Evolutionary conservation across 305 asterid species (phyloP).

Genomic region (Rubia balearica): DNA sequence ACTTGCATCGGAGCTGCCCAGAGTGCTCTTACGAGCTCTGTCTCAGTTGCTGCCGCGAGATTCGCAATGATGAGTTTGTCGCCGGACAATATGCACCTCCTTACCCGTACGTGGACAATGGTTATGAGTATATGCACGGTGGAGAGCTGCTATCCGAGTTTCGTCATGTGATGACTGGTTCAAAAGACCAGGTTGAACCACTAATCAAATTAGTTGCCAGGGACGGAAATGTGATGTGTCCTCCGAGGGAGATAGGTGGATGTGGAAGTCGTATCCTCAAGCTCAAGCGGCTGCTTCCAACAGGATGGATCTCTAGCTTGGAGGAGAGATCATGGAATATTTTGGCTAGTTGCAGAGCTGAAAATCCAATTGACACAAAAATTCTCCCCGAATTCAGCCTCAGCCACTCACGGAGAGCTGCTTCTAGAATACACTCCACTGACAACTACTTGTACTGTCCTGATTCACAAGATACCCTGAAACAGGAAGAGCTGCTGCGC

Average conservation of each 20-base stretch:
- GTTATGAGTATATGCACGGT: constrained; percentile 78
- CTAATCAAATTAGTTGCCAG: constrained; percentile 32
- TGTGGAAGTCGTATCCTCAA: constrained; percentile 58
- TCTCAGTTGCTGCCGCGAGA: constrained; percentile 63
- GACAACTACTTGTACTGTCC: constrained; percentile 57
- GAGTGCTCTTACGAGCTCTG: constrained; percentile 79
- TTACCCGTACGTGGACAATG: constrained; percentile 35
- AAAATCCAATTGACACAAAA: constrained; percentile 19
- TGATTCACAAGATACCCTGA: constrained; percentile 38
- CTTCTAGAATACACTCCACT: constrained; percentile 38
- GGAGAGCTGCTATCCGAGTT: constrained; percentile 47
- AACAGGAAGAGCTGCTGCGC: constrained; percentile 44
- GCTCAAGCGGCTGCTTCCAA: constrained; percentile 74
- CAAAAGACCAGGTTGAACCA: constrained; percentile 22
- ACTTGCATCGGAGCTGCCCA: constrained; percentile 89
- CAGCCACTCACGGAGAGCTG: constrained; percentile 31
- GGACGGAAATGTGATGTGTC: constrained; percentile 46
- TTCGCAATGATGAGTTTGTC: constrained; percentile 42
- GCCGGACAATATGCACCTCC: constrained; percentile 24
- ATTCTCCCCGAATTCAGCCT: constrained; percentile 21
- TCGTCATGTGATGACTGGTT: background rate
- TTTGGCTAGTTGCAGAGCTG: constrained; percentile 23
- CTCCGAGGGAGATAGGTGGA: constrained; percentile 69
- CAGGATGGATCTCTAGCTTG: constrained; percentile 53
- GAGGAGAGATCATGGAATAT: constrained; percentile 36